Percentiles rank a stretch among this genome's conserved stretches.
These are phyloP conservation scores for Coemansia reversa DNA, from an alignment of 192 early-diverging fungal species.

Conservation along the genomic window DNA sequence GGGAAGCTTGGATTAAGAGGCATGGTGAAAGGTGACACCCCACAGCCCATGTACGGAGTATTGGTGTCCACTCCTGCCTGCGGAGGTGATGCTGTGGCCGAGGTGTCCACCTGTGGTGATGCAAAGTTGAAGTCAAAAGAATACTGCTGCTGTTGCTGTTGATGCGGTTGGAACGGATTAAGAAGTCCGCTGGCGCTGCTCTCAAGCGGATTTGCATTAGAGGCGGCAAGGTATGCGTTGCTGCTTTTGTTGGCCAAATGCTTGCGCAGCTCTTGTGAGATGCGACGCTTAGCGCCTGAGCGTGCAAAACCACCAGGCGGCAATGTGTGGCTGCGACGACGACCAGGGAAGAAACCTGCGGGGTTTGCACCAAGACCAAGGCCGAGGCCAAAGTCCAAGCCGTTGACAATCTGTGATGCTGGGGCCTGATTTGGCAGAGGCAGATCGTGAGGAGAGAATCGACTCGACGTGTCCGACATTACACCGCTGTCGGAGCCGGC, in stretches of 20 bases:
- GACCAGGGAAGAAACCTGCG: constrained; percentile 29
- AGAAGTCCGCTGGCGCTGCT: neutral
- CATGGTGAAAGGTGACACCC: constrained; percentile 34
- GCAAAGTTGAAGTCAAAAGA: constrained; percentile 44
- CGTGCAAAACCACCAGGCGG: constrained; percentile 36
- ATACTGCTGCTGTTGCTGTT: constrained; percentile 18
- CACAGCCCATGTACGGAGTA: constrained; percentile 16
- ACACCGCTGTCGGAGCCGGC: constrained; percentile 27
- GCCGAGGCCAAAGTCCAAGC: constrained; percentile 8
- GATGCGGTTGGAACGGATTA: constrained; percentile 5
- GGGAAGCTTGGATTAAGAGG: constrained; percentile 54
- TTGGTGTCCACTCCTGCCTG: constrained; percentile 9
- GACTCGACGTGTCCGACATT: constrained; percentile 16
- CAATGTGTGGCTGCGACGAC: constrained; percentile 52
- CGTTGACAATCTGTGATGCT: constrained; percentile 1
- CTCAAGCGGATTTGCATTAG: neutral
- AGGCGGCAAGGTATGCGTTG: constrained; percentile 28
- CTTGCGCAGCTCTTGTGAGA: constrained; percentile 53
- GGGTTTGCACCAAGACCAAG: constrained; percentile 26
- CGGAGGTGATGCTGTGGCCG: constrained; percentile 3
- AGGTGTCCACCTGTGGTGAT: constrained; percentile 12
- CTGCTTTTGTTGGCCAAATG: constrained; percentile 50
- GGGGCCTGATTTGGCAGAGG: neutral
- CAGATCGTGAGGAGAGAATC: constrained; percentile 4
- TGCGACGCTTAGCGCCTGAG: constrained; percentile 44